phyloP scores from a whole-genome alignment of 805 yeast genomes.

The Cyberlindnera sargentensis region DNA sequence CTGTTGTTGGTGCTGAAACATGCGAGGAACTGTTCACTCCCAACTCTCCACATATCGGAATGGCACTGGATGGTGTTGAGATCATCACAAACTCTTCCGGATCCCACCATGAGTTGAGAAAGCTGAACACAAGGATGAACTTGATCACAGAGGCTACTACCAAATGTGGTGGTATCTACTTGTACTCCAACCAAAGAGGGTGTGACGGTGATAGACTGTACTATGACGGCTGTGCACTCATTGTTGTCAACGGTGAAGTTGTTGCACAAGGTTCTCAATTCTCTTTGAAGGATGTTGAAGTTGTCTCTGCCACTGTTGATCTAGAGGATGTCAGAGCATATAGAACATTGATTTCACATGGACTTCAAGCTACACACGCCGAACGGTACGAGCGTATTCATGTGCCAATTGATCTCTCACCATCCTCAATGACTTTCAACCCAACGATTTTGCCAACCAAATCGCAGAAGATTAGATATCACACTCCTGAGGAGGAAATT shows the following conservation, averaged over 20 bases:
- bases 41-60: constrained; percentile 84
- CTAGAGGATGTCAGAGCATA: constrained; percentile 85
- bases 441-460: constrained; percentile 53
- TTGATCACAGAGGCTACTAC: constrained; percentile 88
- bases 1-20: constrained; percentile 94
- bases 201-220: constrained; percentile 97
- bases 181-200: constrained; percentile 93
- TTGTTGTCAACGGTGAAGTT: constrained; percentile 85
- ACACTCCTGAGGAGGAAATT: constrained; percentile 89
- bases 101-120: constrained; percentile 94
- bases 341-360: constrained; percentile 61
- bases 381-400: constrained; percentile 42
- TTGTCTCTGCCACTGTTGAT: constrained; percentile 90
- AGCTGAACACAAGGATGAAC: constrained; percentile 75
- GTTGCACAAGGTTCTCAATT: constrained; percentile 94
- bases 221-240: constrained; percentile 95
- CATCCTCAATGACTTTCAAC: constrained; percentile 50
- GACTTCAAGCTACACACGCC: constrained; percentile 24
- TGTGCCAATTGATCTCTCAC: constrained; percentile 62
- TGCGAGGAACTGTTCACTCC: constrained; percentile 98
- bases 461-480: constrained; percentile 48
- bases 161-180: constrained; percentile 93
- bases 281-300: constrained; percentile 86
- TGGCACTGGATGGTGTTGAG: constrained; percentile 96
- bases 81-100: constrained; percentile 94